phyloP scores from a whole-genome alignment of 805 yeast genomes.

The Lachancea mirantina region DNA sequence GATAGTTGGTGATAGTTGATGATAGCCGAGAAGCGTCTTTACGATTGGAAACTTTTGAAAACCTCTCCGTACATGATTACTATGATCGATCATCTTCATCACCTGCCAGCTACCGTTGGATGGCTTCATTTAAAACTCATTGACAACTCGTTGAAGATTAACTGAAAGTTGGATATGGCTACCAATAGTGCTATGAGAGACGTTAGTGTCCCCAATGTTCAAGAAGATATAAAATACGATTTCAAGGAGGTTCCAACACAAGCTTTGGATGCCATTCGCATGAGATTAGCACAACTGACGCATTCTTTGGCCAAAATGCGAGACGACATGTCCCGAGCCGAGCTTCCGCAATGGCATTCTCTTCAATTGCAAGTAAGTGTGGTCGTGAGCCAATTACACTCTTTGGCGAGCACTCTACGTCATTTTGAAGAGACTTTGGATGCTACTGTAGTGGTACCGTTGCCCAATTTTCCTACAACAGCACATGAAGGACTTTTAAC shows the following conservation, averaged over 20 bases:
- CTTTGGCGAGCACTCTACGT: slow-evolving; percentile 65
- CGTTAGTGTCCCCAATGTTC: slow-evolving; percentile 11
- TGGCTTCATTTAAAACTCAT: neutral
- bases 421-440: slow-evolving; percentile 52
- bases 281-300: slow-evolving; percentile 53
- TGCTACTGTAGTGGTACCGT: slow-evolving; percentile 73
- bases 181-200: too few species aligned
- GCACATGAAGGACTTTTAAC: slow-evolving; percentile 78
- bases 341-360: slow-evolving; percentile 45
- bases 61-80: too few species aligned
- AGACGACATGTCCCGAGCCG: slow-evolving; percentile 42
- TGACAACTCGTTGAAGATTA: neutral
- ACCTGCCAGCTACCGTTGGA: too few species aligned
- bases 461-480: slow-evolving; percentile 76
- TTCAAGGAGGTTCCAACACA: slow-evolving; percentile 49
- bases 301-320: slow-evolving; percentile 54
- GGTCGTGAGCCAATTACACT: slow-evolving; percentile 70
- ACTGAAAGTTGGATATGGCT: too few species aligned
- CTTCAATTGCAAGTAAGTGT: slow-evolving; percentile 81
- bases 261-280: slow-evolving; percentile 54
- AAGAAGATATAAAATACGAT: slow-evolving; percentile 22
- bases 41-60: too few species aligned
- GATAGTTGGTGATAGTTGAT: too few species aligned
- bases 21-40: too few species aligned
- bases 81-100: too few species aligned